Conservation (phyloP, 148 eudicot genomes). For the Gaultheria prostrata region DNA sequence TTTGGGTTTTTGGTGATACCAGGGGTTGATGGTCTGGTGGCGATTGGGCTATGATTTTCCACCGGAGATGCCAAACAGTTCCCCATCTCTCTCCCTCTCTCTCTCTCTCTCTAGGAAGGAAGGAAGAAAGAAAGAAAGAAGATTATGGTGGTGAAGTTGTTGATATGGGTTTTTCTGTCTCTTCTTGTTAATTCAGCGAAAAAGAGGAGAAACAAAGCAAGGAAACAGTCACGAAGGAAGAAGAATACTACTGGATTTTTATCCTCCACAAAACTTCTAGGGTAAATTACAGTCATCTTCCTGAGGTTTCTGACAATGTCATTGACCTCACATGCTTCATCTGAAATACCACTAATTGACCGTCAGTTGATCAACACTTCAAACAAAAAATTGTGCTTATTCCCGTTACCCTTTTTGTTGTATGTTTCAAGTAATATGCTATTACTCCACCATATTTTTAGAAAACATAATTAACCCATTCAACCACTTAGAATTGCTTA, state of each 20-base stretch:
- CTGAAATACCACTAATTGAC: no score
- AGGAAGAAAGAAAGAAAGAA: neutral
- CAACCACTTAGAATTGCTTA: no score
- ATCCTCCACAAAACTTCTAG: neutral
- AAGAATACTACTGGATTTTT: neutral
- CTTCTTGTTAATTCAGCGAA: neutral
- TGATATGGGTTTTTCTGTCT: neutral
- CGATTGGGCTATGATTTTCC: neutral
- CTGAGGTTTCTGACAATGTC: no score
- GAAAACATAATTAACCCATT: no score
- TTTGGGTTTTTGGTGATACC: neutral
- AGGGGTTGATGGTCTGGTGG: conserved; percentile 6
- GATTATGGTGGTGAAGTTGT: neutral
- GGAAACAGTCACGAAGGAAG: neutral
- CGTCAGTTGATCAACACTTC: no score
- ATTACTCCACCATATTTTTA: no score
- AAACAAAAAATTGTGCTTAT: no score
- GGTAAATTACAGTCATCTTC: no score
- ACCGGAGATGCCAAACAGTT: conserved; percentile 7
- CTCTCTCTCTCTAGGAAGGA: neutral
- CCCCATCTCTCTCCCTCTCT: conserved; percentile 9
- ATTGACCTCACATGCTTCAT: no score
- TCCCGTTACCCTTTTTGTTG: no score
- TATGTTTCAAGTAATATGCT: no score
- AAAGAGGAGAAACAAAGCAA: neutral